Base-by-base conservation (phyloP, 2,329 filamentous ascomycete species). In the Trichophyton simii region DNA sequence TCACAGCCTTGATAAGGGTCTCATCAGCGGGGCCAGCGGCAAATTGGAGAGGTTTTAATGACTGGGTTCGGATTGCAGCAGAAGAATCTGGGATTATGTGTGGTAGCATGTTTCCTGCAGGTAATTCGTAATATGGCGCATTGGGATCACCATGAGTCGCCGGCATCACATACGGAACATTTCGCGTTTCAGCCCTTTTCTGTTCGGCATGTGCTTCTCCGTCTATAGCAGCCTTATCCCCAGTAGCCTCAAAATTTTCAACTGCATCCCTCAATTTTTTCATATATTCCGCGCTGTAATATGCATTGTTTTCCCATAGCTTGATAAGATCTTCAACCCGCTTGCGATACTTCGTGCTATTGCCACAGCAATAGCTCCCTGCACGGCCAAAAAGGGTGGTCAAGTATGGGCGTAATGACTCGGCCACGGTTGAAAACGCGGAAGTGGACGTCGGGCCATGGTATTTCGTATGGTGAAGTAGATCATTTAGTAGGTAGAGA, bases 21-120 rank as follows among this genome's bases (percentile, higher is more conserved):
- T 83, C 82, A 61, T 88, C 83, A 11, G 85, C 88, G 1, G 84
- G 87, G 0, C 87, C 88, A 0, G 85, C 76, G 1, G 80, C 76
- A 60, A 95, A 82, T 61, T 87, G 84, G 38, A 94, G 76, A 3
- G 89, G 87, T 65, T 84, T 86, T 65, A 92, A 82, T 67, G 84
- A 80, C 6, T 83, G 78, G 0, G 87, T 82, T 50, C 86, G 84
- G 76, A 96, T 89, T 5, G 89, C 85, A 58, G 82, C 80, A 7
- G 83, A 84, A 0, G 87, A 90, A 69, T 92, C 87, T 3, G 87
- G 88, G 44, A 87, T 82, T 63, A 95, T 84, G 61, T 88, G 86
- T 3, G 87, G 87, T 55, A 95, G 81, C 78, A 91, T 86, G 66
- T 89, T 92, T 1, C 84, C 87, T 1, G 89, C 89, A 0, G 90